phyloP scores from a whole-genome alignment of 768 basidiomycete genomes.

The Coprinopsis cinerea region DNA sequence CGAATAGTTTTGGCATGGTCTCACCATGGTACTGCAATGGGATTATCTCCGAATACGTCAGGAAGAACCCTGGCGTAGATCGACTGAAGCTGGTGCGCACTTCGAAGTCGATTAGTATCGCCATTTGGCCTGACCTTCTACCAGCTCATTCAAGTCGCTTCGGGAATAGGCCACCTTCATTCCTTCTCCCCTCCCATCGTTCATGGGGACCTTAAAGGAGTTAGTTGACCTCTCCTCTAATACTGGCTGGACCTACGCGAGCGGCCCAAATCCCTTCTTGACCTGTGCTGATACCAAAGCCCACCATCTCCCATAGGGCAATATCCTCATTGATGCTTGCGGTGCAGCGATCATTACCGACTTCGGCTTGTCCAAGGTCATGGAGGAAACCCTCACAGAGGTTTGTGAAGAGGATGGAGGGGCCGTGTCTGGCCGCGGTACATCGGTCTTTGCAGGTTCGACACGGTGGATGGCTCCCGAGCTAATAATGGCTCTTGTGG shows the following conservation, averaged over 20 bases:
- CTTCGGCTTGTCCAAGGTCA: slow-evolving; percentile 55
- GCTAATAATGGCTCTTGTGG: slow-evolving; percentile 42
- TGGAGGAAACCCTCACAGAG: slow-evolving; percentile 41
- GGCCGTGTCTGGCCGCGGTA: slow-evolving; percentile 13
- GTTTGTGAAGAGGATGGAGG: slow-evolving; percentile 24
- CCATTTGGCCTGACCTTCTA: neutral
- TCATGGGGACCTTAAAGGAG: slow-evolving; percentile 60
- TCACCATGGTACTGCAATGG: slow-evolving; percentile 62
- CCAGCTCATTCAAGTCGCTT: slow-evolving; percentile 50
- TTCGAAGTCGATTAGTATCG: neutral
- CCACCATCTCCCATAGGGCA: slow-evolving; percentile 32
- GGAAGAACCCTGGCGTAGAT: slow-evolving; percentile 33
- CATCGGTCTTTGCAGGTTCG: slow-evolving; percentile 42
- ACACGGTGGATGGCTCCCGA: slow-evolving; percentile 58
- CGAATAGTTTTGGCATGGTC: slow-evolving; percentile 54
- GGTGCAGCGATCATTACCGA: slow-evolving; percentile 54
- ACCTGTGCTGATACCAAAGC: neutral
- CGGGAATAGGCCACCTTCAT: slow-evolving; percentile 54
- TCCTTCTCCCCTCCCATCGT: slow-evolving; percentile 47
- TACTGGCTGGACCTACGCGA: neutral
- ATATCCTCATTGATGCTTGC: slow-evolving; percentile 48
- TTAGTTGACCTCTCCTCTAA: slow-evolving; percentile 13
- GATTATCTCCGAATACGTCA: slow-evolving; percentile 45
- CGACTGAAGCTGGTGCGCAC: slow-evolving; percentile 41
- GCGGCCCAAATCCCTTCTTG: neutral